Percentiles rank a stretch among this genome's conserved stretches.
phyloP scores from a whole-genome alignment of 495 filamentous ascomycete species.

The Trichoderma asperelloides region DNA sequence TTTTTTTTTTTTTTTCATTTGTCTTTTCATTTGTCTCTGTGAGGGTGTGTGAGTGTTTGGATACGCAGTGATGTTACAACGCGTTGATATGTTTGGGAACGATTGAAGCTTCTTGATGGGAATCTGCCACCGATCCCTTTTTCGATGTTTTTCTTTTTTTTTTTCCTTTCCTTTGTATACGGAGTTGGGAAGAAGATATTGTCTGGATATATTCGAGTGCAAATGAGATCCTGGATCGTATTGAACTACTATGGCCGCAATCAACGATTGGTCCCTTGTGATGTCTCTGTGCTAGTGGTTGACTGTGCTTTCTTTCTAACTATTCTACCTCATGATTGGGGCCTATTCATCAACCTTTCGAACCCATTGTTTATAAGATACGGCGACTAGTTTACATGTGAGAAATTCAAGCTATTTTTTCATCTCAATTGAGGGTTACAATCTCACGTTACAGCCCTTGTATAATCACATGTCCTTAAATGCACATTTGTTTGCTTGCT shows the following conservation, averaged over 20 bases:
- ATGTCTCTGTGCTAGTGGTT: not conserved
- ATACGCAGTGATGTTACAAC: not conserved
- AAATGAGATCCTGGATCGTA: not conserved
- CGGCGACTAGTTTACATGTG: not conserved
- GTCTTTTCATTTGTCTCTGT: slow-evolving; percentile 9
- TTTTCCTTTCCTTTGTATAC: slow-evolving; percentile 10
- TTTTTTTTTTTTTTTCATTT: slow-evolving; percentile 12
- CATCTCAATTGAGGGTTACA: not conserved
- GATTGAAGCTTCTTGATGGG: not conserved
- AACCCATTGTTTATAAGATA: not conserved
- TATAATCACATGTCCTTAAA: not conserved
- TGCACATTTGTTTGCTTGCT: not conserved
- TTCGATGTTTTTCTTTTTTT: not conserved
- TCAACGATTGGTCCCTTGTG: not conserved
- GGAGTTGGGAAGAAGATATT: slow-evolving; percentile 9
- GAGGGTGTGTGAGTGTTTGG: not conserved
- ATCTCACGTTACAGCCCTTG: too few species aligned
- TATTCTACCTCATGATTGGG: too few species aligned
- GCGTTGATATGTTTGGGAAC: slow-evolving; percentile 2
- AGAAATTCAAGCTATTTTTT: not conserved
- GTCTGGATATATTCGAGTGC: not conserved
- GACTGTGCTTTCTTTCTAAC: too few species aligned
- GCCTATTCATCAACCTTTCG: not conserved
- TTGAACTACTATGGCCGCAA: not conserved
- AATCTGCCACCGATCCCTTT: not conserved